A percentile compares a stretch with the other conserved stretches of the same genome.
phyloP scores from a whole-genome alignment of 331 rosid genomes.

The Prunus yedoensis region DNA sequence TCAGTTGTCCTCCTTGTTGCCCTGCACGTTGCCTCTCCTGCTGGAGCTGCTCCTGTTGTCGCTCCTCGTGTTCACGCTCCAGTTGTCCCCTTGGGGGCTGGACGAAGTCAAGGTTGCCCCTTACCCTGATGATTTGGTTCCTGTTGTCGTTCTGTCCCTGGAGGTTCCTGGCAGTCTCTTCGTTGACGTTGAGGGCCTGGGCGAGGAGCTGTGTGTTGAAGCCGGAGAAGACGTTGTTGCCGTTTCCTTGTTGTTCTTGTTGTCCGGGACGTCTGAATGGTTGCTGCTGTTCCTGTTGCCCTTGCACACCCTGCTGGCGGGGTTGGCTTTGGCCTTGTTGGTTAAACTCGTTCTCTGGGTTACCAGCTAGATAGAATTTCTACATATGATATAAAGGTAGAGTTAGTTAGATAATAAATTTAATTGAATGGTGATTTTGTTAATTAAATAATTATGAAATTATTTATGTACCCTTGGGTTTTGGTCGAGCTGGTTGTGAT shows the following conservation, averaged over 20 bases:
- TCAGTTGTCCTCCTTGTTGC: too few species aligned
- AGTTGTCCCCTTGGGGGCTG: too few species aligned
- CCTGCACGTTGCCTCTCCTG: too few species aligned
- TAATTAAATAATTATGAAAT: neutral
- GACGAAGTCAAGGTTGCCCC: constrained; percentile 25
- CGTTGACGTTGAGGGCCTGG: constrained; percentile 36
- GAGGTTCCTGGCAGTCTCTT: constrained; percentile 22
- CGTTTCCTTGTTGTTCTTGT: neutral
- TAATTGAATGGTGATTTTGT: too few species aligned
- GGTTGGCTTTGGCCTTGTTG: neutral
- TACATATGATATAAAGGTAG: neutral
- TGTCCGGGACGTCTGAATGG: too few species aligned
- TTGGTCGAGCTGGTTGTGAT: constrained; percentile 43
- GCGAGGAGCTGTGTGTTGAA: constrained; percentile 28
- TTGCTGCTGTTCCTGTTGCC: too few species aligned
- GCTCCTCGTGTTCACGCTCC: too few species aligned
- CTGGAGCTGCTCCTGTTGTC: too few species aligned
- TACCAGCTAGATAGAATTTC: constrained; percentile 42
- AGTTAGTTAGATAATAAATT: too few species aligned
- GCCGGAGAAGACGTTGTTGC: constrained; percentile 33
- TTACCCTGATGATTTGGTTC: constrained; percentile 27
- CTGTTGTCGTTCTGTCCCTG: constrained; percentile 27
- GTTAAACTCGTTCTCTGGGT: constrained; percentile 21
- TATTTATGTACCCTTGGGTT: constrained; percentile 23
- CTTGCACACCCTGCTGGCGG: too few species aligned